phyloP scores from a whole-genome alignment of 2,329 filamentous ascomycete genomes.

The Pseudogymnoascus pannorum region DNA sequence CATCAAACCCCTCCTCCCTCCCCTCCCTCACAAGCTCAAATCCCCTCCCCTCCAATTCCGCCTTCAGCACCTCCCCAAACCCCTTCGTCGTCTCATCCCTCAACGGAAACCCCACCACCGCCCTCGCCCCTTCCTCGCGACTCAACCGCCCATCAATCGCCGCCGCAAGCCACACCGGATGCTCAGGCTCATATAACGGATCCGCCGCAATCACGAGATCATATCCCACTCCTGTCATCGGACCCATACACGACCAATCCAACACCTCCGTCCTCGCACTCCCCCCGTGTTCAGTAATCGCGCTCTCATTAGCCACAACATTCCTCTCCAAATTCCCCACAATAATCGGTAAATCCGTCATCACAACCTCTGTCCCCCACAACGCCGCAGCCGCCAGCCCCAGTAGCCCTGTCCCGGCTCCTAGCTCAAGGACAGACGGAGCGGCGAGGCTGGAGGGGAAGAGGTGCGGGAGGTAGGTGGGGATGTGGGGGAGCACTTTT shows the following conservation, averaged over 20 bases:
- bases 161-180: constrained; percentile 65
- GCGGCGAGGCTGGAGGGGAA: constrained; percentile 28
- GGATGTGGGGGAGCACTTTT: constrained; percentile 32
- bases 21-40: constrained; percentile 52
- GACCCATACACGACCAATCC: constrained; percentile 33
- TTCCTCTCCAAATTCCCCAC: constrained; percentile 75
- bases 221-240: constrained; percentile 24
- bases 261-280: constrained; percentile 56
- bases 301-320: constrained; percentile 51
- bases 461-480: constrained; percentile 28
- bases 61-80: constrained; percentile 57
- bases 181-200: constrained; percentile 76
- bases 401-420: constrained; percentile 84
- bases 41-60: constrained; percentile 49
- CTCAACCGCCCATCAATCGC: constrained; percentile 64
- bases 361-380: constrained; percentile 56
- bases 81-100: constrained; percentile 58
- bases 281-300: constrained; percentile 49
- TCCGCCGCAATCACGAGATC: constrained; percentile 78
- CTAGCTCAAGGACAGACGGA: constrained; percentile 61
- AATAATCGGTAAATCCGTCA: constrained; percentile 83
- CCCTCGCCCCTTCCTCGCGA: constrained; percentile 48
- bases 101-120: constrained; percentile 73
- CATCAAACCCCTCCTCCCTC: constrained; percentile 60
- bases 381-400: constrained; percentile 75